Evolutionary conservation across 192 early-diverging fungal species (phyloP).

Genomic region (Coemansia sp.): DNA sequence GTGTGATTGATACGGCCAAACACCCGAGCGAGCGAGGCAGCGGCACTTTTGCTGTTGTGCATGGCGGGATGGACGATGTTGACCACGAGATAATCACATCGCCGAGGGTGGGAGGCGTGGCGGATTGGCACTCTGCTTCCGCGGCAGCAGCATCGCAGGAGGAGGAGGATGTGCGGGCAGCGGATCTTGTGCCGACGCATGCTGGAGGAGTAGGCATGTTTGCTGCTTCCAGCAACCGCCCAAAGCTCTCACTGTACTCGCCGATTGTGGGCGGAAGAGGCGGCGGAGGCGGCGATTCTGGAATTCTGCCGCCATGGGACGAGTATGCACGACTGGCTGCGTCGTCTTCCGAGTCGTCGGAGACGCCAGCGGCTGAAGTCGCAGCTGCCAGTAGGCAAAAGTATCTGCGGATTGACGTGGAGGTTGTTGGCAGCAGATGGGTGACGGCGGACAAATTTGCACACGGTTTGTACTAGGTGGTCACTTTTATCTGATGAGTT

Average conservation of each 20-base stretch:
- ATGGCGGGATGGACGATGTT: conserved; percentile 17
- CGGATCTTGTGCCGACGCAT: conserved; percentile 12
- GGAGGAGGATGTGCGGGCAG: neutral
- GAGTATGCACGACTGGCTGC: conserved; percentile 27
- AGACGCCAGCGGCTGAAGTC: neutral
- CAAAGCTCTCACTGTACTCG: conserved; percentile 51
- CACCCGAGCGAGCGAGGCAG: neutral
- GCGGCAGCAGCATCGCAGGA: neutral
- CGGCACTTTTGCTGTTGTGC: neutral
- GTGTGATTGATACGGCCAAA: conserved; percentile 22
- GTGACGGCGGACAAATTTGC: conserved; percentile 55
- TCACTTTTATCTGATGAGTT: no score
- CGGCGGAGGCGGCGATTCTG: neutral
- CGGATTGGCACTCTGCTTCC: neutral
- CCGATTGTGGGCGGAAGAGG: conserved; percentile 21
- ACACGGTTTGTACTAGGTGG: conserved; percentile 27
- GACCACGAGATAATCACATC: conserved; percentile 15
- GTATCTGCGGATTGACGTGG: conserved; percentile 72
- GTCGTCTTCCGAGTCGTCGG: neutral
- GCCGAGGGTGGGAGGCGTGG: conserved; percentile 4
- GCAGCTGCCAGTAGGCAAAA: conserved; percentile 25
- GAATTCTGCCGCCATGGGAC: conserved; percentile 50
- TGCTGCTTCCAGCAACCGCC: conserved; percentile 9
- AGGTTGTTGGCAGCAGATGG: conserved; percentile 63
- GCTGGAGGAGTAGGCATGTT: neutral